Evolutionary conservation across 371 early-diverging fungal genomes (phyloP).

Genomic region (Rhizopus delemar): DNA sequence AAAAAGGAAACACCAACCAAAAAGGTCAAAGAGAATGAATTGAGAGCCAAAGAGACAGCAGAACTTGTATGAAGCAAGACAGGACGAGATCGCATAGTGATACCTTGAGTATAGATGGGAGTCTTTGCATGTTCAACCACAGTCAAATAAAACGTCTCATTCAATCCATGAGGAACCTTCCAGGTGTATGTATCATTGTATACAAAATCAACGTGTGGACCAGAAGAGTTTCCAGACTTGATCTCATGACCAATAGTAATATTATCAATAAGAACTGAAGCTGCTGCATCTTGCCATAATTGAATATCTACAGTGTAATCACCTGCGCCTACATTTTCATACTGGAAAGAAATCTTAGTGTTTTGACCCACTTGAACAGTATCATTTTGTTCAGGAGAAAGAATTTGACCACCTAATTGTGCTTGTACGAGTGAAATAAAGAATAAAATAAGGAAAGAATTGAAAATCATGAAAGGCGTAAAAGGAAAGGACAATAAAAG

Average conservation of each 20-base stretch:
- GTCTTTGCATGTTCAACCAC: constrained; percentile 22
- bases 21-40: not conserved
- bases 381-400: constrained; percentile 25
- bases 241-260: constrained; percentile 20
- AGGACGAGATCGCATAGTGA: constrained; percentile 24
- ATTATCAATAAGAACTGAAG: constrained; percentile 16
- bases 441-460: not conserved
- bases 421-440: constrained; percentile 14
- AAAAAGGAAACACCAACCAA: not conserved
- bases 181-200: constrained; percentile 27
- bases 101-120: constrained; percentile 6
- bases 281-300: constrained; percentile 29
- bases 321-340: constrained; percentile 32
- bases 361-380: constrained; percentile 26
- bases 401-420: constrained; percentile 26
- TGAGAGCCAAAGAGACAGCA: constrained; percentile 8
- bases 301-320: constrained; percentile 32
- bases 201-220: constrained; percentile 14
- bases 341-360: constrained; percentile 27
- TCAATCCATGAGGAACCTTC: constrained; percentile 32
- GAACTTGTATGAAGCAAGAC: constrained; percentile 30
- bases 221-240: constrained; percentile 29
- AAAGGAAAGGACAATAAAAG: not conserved
- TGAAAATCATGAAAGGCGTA: constrained; percentile 4
- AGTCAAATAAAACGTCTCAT: constrained; percentile 29